phyloP scores from a whole-genome alignment of 2,329 filamentous ascomycete species.

The Fusarium verticillioides region DNA sequence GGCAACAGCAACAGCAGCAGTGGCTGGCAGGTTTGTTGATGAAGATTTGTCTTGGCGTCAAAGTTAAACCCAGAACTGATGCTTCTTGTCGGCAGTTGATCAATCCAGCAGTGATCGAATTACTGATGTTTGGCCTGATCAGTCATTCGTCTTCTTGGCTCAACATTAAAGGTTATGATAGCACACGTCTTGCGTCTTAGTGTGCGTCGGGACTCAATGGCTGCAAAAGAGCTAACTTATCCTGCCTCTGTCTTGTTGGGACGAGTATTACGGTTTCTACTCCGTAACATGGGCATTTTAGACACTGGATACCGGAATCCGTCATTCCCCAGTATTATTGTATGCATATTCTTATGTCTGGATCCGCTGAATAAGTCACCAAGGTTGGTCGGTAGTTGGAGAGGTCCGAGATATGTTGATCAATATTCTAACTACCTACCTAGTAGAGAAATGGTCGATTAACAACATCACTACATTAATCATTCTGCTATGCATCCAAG shows the following conservation, averaged over 20 bases:
- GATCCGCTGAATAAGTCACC: neutral
- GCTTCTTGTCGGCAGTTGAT: slow-evolving; percentile 20
- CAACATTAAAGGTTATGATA: neutral
- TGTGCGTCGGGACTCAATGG: neutral
- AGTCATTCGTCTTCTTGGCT: neutral
- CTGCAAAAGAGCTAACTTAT: neutral
- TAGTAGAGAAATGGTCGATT: neutral
- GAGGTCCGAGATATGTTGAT: neutral
- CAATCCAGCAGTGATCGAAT: neutral
- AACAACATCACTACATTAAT: neutral
- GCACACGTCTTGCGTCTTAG: neutral
- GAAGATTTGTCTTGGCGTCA: slow-evolving; percentile 15
- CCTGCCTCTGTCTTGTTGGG: neutral
- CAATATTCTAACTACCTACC: neutral
- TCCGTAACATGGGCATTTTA: neutral
- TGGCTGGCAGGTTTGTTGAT: slow-evolving; percentile 1
- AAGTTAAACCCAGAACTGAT: slow-evolving; percentile 3
- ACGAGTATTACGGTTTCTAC: neutral
- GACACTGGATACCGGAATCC: neutral
- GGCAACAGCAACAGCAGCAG: neutral
- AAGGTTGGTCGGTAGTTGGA: neutral
- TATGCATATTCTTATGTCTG: neutral
- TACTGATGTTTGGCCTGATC: neutral
- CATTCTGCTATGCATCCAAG: neutral
- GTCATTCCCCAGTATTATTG: slow-evolving; percentile 6